Conservation (phyloP, 2,329 filamentous ascomycete species). For the Chrysosporium keratinophilum region DNA sequence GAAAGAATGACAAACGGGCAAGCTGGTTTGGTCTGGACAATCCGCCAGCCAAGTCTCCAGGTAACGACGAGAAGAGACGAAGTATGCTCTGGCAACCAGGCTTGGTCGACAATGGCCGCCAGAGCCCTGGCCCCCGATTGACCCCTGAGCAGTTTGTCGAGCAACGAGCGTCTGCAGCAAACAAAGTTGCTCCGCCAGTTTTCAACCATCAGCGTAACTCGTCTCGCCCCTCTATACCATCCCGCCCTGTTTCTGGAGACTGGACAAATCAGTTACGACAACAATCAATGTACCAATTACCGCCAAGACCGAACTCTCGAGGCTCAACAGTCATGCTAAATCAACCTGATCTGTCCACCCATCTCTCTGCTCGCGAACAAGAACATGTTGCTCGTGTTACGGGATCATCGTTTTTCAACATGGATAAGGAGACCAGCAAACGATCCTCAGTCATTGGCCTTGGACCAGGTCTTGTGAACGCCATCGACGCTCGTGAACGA, state of each 20-base stretch:
- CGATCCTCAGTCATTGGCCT: slow-evolving; percentile 36
- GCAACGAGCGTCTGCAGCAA: slow-evolving; percentile 52
- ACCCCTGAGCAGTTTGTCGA: slow-evolving; percentile 77
- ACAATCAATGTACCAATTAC: slow-evolving; percentile 28
- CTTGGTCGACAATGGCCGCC: slow-evolving; percentile 38
- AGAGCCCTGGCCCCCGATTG: slow-evolving; percentile 46
- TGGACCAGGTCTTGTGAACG: slow-evolving; percentile 59
- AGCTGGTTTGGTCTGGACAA: slow-evolving; percentile 20
- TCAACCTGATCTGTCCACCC: slow-evolving; percentile 43
- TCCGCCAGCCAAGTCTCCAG: slow-evolving; percentile 31
- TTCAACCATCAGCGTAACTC: slow-evolving; percentile 43
- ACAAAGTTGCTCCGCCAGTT: slow-evolving; percentile 44
- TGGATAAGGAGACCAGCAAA: slow-evolving; percentile 48
- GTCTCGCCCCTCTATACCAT: slow-evolving; percentile 37
- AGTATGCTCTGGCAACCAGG: slow-evolving; percentile 73
- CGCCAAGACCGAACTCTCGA: slow-evolving; percentile 47
- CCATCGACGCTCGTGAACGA: slow-evolving; percentile 68
- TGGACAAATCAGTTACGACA: slow-evolving; percentile 28
- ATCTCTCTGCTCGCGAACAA: slow-evolving; percentile 76
- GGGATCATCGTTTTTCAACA: slow-evolving; percentile 61
- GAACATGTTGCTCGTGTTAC: slow-evolving; percentile 79
- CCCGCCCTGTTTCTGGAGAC: slow-evolving; percentile 31
- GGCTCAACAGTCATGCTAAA: slow-evolving; percentile 45
- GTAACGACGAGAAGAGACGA: slow-evolving; percentile 46
- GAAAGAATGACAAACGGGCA: slow-evolving; percentile 16